A percentile compares a stretch with the other conserved stretches of the same genome.
These are phyloP conservation scores for Xerocomus spinulosus DNA, from an alignment of 768 basidiomycete species.

Conservation along the genomic window DNA sequence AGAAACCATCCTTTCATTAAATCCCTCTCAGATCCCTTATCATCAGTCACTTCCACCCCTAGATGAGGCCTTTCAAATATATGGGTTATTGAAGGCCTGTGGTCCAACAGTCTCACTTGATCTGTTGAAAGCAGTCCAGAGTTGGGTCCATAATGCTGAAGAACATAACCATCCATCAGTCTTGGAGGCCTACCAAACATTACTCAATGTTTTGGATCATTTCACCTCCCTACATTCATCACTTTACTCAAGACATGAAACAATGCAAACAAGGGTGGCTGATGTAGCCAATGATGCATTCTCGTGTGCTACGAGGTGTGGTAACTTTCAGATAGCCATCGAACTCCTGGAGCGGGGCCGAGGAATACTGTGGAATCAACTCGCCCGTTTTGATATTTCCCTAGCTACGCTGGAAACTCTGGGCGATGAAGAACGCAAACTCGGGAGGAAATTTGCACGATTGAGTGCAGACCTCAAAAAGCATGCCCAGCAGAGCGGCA, in stretches of 20 bases:
- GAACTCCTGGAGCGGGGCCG: no score
- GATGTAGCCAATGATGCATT: no score
- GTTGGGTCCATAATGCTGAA: background rate
- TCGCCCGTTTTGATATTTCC: background rate
- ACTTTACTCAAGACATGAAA: background rate
- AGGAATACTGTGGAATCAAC: background rate
- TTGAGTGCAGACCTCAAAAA: background rate
- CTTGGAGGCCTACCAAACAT: background rate
- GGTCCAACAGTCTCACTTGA: background rate
- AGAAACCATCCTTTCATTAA: background rate
- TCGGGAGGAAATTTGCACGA: background rate
- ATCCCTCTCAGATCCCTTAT: background rate
- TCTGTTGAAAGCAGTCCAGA: background rate
- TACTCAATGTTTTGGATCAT: background rate
- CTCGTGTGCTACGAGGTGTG: no score
- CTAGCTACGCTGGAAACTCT: background rate
- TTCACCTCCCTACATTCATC: background rate
- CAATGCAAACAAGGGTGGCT: background rate
- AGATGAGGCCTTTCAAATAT: background rate
- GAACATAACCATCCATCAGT: background rate
- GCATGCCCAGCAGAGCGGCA: background rate
- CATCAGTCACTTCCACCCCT: background rate
- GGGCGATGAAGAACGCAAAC: background rate
- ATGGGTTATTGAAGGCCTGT: background rate
- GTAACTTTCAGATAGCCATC: no score